Percentiles rank a stretch among this genome's conserved stretches.
phyloP scores from a whole-genome alignment of 306 rosid species.

The Styphnolobium japonicum region DNA sequence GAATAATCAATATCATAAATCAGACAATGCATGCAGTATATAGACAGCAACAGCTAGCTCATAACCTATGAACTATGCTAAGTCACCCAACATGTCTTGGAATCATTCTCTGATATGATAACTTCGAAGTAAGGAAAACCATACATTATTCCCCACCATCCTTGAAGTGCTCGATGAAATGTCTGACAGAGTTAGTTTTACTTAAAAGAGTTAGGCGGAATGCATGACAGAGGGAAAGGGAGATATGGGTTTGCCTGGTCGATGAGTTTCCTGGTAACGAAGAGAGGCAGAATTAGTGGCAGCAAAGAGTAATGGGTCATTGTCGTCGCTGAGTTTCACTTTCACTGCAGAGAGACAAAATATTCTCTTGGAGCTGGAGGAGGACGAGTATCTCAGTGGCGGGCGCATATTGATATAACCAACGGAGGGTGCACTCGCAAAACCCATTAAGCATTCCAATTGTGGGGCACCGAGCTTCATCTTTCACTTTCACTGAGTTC shows the following conservation, averaged over 20 bases:
- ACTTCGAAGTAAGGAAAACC: not conserved
- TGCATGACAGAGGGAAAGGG: not conserved
- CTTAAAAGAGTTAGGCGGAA: not conserved
- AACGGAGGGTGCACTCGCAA: slow-evolving; percentile 23
- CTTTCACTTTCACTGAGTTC: not conserved
- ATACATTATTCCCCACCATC: not conserved
- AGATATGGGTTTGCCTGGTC: slow-evolving; percentile 42
- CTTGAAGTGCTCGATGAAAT: slow-evolving; percentile 37
- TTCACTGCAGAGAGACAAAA: slow-evolving; percentile 38
- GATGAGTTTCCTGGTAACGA: slow-evolving; percentile 61
- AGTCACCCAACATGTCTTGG: not conserved
- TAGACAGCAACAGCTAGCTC: not conserved
- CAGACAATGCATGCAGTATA: not conserved
- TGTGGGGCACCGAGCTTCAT: not conserved
- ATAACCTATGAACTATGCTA: not conserved
- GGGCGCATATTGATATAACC: slow-evolving; percentile 4
- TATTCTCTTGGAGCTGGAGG: slow-evolving; percentile 8
- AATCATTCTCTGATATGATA: not conserved
- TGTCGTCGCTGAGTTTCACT: slow-evolving; percentile 43
- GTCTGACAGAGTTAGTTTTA: not conserved
- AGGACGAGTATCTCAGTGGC: not conserved
- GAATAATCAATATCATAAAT: not conserved
- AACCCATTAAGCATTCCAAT: slow-evolving; percentile 29
- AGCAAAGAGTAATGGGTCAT: slow-evolving; percentile 50
- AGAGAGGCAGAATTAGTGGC: slow-evolving; percentile 61